These are phyloP conservation scores for Sporothrix humicola DNA, from an alignment of 2,329 filamentous ascomycete species.

Conservation along the genomic window DNA sequence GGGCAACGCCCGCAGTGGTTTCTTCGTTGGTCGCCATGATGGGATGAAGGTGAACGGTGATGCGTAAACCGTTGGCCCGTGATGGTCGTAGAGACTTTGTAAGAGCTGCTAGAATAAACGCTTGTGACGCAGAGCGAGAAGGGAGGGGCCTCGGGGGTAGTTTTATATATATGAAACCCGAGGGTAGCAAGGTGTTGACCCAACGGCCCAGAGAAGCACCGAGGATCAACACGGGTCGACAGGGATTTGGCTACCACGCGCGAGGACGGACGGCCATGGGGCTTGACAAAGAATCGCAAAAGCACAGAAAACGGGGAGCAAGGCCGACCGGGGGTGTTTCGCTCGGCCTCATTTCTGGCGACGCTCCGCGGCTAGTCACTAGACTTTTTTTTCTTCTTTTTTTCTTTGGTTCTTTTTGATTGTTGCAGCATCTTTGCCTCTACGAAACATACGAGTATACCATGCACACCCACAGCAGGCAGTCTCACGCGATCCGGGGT, in stretches of 20 bases:
- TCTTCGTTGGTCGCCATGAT: constrained; percentile 5
- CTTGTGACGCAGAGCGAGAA: not conserved
- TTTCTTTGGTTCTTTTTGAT: too few species aligned
- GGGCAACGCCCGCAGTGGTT: not conserved
- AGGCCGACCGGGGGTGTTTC: not conserved
- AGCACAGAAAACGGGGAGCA: not conserved
- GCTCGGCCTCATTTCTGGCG: not conserved
- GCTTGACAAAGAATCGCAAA: not conserved
- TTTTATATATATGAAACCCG: not conserved
- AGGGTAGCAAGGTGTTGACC: not conserved
- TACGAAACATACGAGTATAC: not conserved
- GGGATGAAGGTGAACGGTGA: not conserved
- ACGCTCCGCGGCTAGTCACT: not conserved
- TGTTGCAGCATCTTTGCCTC: too few species aligned
- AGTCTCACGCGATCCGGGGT: constrained; percentile 1
- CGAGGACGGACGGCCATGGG: not conserved
- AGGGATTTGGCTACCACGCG: not conserved
- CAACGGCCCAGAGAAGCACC: not conserved
- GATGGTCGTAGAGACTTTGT: not conserved
- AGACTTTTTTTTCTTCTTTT: not conserved
- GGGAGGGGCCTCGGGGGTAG: not conserved
- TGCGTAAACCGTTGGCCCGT: not conserved
- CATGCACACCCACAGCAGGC: not conserved
- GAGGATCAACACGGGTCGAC: not conserved
- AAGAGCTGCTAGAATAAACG: not conserved